These are phyloP conservation scores for Priceomyces carsonii DNA, from an alignment of 805 yeast species.

Conservation along the genomic window DNA sequence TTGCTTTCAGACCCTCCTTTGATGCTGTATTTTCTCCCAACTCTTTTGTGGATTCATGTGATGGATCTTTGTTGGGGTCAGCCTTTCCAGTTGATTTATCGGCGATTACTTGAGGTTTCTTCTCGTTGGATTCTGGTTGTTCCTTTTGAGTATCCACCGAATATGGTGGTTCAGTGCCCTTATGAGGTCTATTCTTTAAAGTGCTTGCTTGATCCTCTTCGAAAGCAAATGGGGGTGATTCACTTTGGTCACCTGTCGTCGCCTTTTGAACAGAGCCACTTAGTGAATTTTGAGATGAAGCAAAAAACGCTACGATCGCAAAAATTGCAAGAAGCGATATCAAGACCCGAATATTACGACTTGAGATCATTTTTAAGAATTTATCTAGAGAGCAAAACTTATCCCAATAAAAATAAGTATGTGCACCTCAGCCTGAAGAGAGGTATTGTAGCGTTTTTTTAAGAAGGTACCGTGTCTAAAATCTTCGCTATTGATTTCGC, in stretches of 20 bases:
- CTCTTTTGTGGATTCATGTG: conserved; percentile 5
- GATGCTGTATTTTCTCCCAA: too few relatives aligned
- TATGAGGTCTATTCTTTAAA: conserved; percentile 34
- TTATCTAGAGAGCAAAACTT: too few relatives aligned
- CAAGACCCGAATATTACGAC: conserved; percentile 53
- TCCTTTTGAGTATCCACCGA: conserved; percentile 11
- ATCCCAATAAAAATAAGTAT: too few relatives aligned
- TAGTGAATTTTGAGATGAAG: conserved; percentile 43
- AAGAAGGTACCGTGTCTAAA: too few relatives aligned
- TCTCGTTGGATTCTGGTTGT: not conserved
- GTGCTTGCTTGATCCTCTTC: conserved; percentile 24
- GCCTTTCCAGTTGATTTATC: conserved; percentile 10
- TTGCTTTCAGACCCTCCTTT: conserved; percentile 1
- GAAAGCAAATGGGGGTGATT: conserved; percentile 19
- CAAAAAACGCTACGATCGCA: conserved; percentile 50
- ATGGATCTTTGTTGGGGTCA: conserved; percentile 6
- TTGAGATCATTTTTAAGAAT: conserved; percentile 30
- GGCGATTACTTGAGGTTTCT: conserved; percentile 6
- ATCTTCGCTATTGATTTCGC: too few relatives aligned
- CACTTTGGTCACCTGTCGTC: conserved; percentile 18
- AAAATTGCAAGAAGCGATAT: conserved; percentile 53
- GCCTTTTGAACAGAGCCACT: conserved; percentile 31
- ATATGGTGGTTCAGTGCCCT: conserved; percentile 38
- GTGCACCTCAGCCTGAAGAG: too few relatives aligned
- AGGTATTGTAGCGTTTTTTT: too few relatives aligned